Evolutionary conservation across 73 alveolate species (phyloP).

Genomic region (Tetrahymena thermophila): DNA sequence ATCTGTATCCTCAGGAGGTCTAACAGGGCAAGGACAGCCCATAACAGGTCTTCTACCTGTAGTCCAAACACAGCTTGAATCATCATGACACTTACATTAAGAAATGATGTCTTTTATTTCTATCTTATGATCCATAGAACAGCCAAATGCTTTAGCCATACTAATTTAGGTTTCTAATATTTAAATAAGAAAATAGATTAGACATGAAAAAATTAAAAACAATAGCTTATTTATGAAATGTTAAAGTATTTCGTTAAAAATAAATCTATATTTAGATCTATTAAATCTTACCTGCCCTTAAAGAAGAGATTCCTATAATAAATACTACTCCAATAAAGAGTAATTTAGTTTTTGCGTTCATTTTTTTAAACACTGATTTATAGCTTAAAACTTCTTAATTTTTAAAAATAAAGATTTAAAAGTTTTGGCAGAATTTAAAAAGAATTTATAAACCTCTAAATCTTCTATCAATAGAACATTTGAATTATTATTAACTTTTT

Average conservation of each 20-base stretch:
- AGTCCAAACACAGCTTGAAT: constrained; percentile 1
- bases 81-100: not conserved
- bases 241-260: not conserved
- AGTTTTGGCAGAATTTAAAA: not conserved
- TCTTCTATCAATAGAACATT: not conserved
- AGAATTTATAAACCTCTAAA: not conserved
- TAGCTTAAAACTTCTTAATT: not conserved
- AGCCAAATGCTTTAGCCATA: not conserved
- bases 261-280: not conserved
- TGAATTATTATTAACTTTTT: not conserved
- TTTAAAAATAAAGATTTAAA: not conserved
- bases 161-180: not conserved
- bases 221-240: not conserved
- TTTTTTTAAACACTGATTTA: not conserved
- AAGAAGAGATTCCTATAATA: not conserved
- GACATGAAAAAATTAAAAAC: not conserved
- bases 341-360: not conserved
- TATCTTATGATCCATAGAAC: not conserved
- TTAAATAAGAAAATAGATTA: not conserved
- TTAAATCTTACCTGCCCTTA: not conserved
- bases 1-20: not conserved
- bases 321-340: not conserved
- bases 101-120: not conserved
- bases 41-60: not conserved
- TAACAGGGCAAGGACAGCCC: not conserved